Percentiles rank a stretch among this genome's conserved stretches.
These are phyloP conservation scores for Trifolium pratense DNA, from an alignment of 306 rosid genomes.

Conservation along the genomic window DNA sequence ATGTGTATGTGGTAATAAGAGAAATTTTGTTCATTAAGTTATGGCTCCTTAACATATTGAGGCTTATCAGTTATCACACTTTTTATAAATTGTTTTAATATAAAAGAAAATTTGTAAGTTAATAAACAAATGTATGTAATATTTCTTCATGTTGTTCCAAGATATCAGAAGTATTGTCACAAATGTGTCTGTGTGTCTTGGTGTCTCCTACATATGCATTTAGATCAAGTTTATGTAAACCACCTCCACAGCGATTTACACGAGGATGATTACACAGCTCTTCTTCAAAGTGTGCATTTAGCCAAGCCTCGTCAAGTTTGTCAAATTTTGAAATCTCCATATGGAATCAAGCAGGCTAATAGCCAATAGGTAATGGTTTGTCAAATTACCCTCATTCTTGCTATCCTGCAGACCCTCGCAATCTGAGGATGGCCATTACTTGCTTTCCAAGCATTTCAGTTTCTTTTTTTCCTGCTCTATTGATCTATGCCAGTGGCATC, in stretches of 20 bases:
- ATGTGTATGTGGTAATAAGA: background rate
- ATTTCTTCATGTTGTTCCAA: background rate
- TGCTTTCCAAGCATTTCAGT: background rate
- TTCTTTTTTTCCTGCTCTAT: background rate
- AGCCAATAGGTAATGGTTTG: background rate
- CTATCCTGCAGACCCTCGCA: background rate
- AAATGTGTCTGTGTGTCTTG: too few species aligned
- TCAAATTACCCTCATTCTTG: background rate
- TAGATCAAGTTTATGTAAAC: too few species aligned
- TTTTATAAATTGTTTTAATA: conserved; percentile 23
- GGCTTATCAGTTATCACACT: background rate
- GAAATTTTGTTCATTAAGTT: conserved; percentile 9
- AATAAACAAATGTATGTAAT: background rate
- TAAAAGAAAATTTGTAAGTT: conserved; percentile 32
- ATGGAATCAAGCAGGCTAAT: too few species aligned
- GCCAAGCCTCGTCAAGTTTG: too few species aligned
- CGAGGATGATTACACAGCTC: too few species aligned
- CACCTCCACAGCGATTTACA: too few species aligned
- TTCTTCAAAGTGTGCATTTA: too few species aligned
- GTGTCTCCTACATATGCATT: too few species aligned
- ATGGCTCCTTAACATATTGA: conserved; percentile 5
- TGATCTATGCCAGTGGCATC: background rate
- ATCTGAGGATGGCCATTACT: background rate
- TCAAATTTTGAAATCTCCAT: too few species aligned
- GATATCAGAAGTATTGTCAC: background rate